Evolutionary conservation across 768 basidiomycete species (phyloP).

Genomic region (Neoboletus brunneissimus): DNA sequence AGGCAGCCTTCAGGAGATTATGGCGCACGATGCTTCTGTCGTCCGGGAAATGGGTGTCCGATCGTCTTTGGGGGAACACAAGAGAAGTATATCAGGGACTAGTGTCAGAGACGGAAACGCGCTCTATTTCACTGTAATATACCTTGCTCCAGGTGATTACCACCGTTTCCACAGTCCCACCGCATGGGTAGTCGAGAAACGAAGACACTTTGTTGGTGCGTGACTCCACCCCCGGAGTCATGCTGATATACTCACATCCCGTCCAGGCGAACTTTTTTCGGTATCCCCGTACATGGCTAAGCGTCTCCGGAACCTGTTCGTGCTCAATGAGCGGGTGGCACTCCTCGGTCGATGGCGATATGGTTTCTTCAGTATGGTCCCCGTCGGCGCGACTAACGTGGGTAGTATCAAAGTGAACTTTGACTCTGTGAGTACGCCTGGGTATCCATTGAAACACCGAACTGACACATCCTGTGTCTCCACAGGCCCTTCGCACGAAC

Average conservation of each 20-base stretch:
- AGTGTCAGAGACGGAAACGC: constrained; percentile 71
- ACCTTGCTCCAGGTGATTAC: constrained; percentile 98
- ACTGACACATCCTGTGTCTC: neutral
- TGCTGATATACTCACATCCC: neutral
- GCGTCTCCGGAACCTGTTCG: constrained; percentile 87
- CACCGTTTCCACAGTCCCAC: constrained; percentile 96
- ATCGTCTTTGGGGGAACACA: constrained; percentile 33
- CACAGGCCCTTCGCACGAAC: constrained; percentile 86
- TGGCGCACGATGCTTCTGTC: constrained; percentile 68
- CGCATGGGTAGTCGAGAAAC: constrained; percentile 95
- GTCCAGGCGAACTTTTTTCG: constrained; percentile 84
- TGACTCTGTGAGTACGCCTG: constrained; percentile 57
- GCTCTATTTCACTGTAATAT: constrained; percentile 92
- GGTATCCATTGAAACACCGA: neutral
- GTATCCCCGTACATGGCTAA: constrained; percentile 96
- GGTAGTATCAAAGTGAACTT: constrained; percentile 96
- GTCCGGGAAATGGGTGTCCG: constrained; percentile 68
- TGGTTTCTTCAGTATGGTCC: constrained; percentile 97
- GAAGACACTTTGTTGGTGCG: constrained; percentile 89
- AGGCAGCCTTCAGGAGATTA: constrained; percentile 49
- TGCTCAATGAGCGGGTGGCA: constrained; percentile 97
- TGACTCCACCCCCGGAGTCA: constrained; percentile 1
- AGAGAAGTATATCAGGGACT: constrained; percentile 41
- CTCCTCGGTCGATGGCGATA: constrained; percentile 91
- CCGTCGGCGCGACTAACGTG: constrained; percentile 98